Base-by-base conservation (phyloP, 306 rosid genomes). In the Fragaria iinumae region DNA sequence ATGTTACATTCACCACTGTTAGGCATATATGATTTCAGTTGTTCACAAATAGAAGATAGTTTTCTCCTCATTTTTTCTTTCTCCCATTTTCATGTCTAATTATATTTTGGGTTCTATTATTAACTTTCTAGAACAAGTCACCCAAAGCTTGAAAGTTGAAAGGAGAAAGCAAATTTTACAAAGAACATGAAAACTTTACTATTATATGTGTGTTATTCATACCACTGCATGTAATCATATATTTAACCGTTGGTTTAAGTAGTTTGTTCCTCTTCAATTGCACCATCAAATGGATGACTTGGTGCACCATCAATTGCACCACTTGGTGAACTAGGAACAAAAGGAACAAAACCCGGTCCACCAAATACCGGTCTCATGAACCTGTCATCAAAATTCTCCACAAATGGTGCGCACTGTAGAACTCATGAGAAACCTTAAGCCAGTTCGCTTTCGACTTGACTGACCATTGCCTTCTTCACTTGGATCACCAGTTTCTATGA, bases 351-450 rank as follows among this genome's bases (percentile, higher is more conserved):
- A 75, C 87, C 92, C 82, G 93, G 86, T 49, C 97, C 98, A 43
- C 98, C 98, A 75, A 93, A 93, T 12, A 91, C 82, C 4, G 97
- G 98, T 80, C 98, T 89, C 97, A 93, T 93, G 78, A 82, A 88
- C 72, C 63, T 86, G 74, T 91, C 90, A 76, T 93, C 97, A 43
- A 93, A 88, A 85, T 90, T 65, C 97, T 85, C 98, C 98, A 93
- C 14, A 77, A 86, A 79, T 85, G 80, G 78, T 93, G n/a, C n/a
- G 98, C 32, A 86, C 89, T 0, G 98, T 87, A 8, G 67, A 71
- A 45, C 88, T 67, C 4, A 96, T 97, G 25, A 91, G 78, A 80
- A 83, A 69, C 12, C 91, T 67, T 0, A 91, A 69, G 74, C 87
- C 75, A 49, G 86, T 78, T 66, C 71, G 67, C 79, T 77, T 76